Conservation (phyloP, 176 grass and related monocot genomes). For the Oropetium thomaeum region DNA sequence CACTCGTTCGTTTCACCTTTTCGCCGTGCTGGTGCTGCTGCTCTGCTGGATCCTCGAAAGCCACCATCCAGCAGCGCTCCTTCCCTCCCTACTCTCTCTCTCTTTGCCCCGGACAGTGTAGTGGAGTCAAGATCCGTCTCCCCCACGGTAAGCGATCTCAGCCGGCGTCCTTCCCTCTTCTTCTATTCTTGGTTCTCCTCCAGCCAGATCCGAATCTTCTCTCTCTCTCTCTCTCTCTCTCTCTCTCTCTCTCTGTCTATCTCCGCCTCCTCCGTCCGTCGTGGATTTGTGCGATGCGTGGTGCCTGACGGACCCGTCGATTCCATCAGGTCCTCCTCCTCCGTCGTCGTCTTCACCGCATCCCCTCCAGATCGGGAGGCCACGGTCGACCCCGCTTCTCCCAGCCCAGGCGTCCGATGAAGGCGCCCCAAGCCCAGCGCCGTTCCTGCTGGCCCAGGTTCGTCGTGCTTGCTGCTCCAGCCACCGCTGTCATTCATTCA, state of each 20-base stretch:
- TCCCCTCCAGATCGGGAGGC: neutral
- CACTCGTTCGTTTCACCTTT: neutral
- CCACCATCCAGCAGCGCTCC: neutral
- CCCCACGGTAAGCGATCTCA: neutral
- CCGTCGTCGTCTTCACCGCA: neutral
- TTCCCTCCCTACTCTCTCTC: neutral
- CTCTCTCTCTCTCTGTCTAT: too few species aligned
- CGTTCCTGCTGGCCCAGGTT: constrained; percentile 6
- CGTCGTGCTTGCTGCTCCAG: constrained; percentile 18
- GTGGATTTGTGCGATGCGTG: neutral
- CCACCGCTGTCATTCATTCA: constrained; percentile 1
- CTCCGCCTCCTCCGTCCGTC: neutral
- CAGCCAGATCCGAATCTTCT: constrained; percentile 16
- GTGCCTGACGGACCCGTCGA: neutral
- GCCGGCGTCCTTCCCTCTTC: neutral
- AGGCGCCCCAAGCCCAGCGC: neutral
- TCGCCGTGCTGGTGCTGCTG: neutral
- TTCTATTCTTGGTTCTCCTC: neutral
- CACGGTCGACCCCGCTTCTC: neutral
- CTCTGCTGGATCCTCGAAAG: constrained; percentile 31
- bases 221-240: too few species aligned
- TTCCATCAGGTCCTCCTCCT: neutral
- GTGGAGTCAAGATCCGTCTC: constrained; percentile 10
- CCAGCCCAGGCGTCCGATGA: neutral
- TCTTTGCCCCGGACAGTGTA: neutral